Base-by-base conservation (phyloP, 805 yeast species). In the Ogataea pini region DNA sequence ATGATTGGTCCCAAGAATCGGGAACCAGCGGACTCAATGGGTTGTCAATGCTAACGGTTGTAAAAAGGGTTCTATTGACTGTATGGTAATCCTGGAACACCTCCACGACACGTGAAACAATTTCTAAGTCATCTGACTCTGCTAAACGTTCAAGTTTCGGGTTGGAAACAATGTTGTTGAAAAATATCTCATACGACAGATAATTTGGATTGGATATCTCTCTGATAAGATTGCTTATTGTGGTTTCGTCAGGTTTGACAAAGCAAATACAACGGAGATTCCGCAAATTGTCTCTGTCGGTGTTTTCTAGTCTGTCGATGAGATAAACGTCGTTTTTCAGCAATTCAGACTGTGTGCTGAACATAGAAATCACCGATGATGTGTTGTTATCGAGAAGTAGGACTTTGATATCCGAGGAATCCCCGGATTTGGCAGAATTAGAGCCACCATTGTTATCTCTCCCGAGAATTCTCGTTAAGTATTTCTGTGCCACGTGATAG, bases 101-200 rank as follows among this genome's bases (percentile, higher is more conserved):
- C 62, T 94, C 99, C 44, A 85, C 82, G 4, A 94, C 89, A 49
- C 79, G 79, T 4, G 76, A 70, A 8, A 94, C 86, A 8, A 82
- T 80, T 63, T 92, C 98, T 59, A 83, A 74, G 61, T 88, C 94
- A 65, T 94, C 99, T 2, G 88, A 79, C 65, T 89, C 96, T 0
- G 99, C 98, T 40, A 94, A 63, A 43, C 87, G 75, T 63, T 94
- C 99, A 56, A 94, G 66, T 54, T 88, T 86, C 20, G 83, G 73
- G 68, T 92, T 94, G 44, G 81, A 75, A 25, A 91, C 76, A 13
- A 81, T 72, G 63, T 90, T 90, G 63, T 82, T 86, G 73, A 92
- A 89, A 59, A 76, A 89, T 16, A 94, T 64, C 59, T 85, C 84
- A 67, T 94, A 94, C 29, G 74, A 76, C 29, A 83, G 79, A 69